phyloP scores from a whole-genome alignment of 73 alveolate genomes.

The Stentor roeselii region DNA sequence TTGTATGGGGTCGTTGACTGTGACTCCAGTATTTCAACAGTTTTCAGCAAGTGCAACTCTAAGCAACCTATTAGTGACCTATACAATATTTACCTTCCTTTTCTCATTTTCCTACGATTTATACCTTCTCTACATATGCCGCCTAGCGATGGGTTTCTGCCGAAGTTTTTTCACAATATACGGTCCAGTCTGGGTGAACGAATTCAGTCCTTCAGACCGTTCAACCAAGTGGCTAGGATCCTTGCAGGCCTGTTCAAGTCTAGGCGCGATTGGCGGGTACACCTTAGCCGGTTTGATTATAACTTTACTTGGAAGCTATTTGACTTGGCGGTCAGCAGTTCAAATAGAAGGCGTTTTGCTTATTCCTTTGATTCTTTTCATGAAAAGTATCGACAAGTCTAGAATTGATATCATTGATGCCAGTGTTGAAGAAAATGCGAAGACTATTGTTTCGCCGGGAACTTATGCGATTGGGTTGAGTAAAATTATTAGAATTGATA shows the following conservation, averaged over 20 bases:
- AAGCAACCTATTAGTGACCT: slow-evolving; percentile 51
- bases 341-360: slow-evolving; percentile 72
- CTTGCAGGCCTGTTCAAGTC: slow-evolving; percentile 74
- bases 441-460: slow-evolving; percentile 48
- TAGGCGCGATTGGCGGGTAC: slow-evolving; percentile 91
- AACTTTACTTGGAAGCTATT: slow-evolving; percentile 41
- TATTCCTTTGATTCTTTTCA: slow-evolving; percentile 61
- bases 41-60: slow-evolving; percentile 66
- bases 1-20: slow-evolving; percentile 69
- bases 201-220: slow-evolving; percentile 77
- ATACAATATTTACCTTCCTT: slow-evolving; percentile 63
- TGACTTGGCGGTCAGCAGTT: slow-evolving; percentile 89
- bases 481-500: slow-evolving; percentile 20
- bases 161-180: slow-evolving; percentile 84
- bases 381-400: slow-evolving; percentile 60
- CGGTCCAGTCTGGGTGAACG: slow-evolving; percentile 97
- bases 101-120: slow-evolving; percentile 60
- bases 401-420: slow-evolving; percentile 67
- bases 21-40: slow-evolving; percentile 65
- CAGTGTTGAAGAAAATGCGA: slow-evolving; percentile 35
- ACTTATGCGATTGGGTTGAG: slow-evolving; percentile 26
- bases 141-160: slow-evolving; percentile 86
- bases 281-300: slow-evolving; percentile 63
- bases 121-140: slow-evolving; percentile 53
- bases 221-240: slow-evolving; percentile 95